A percentile compares a stretch with the other conserved stretches of the same genome.
phyloP scores from a whole-genome alignment of 2,329 filamentous ascomycete genomes.

The Fusarium nematophilum region DNA sequence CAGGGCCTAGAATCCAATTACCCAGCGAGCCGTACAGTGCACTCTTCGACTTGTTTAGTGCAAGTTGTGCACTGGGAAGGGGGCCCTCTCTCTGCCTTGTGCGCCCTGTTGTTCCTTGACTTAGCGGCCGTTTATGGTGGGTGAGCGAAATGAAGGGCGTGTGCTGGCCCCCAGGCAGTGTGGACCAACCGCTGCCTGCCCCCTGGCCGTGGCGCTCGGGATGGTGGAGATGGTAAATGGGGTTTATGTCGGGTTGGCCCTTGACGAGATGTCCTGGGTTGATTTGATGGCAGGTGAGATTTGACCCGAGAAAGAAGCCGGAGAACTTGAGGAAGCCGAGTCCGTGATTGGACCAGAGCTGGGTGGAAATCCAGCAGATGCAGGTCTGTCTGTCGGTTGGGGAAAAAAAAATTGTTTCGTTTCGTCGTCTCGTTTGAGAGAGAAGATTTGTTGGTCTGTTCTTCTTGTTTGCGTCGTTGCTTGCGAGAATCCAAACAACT shows the following conservation, averaged over 20 bases:
- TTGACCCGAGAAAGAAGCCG: constrained; percentile 4
- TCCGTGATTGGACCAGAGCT: constrained; percentile 28
- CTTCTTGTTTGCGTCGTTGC: neutral
- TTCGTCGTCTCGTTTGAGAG: constrained; percentile 23
- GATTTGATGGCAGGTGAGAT: constrained; percentile 16
- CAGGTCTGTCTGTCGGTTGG: neutral
- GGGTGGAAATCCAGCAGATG: neutral
- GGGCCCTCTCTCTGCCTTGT: constrained; percentile 13
- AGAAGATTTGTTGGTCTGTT: neutral
- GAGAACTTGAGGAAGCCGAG: constrained; percentile 17
- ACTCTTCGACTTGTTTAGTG: neutral
- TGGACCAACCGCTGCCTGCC: constrained; percentile 21
- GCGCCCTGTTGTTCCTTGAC: neutral
- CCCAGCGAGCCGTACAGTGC: constrained; percentile 3
- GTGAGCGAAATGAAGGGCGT: constrained; percentile 41
- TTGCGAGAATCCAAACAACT: constrained; percentile 9
- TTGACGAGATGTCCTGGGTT: constrained; percentile 24
- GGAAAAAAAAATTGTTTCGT: constrained; percentile 35
- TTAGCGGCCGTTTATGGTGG: constrained; percentile 17
- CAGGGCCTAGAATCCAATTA: constrained; percentile 12
- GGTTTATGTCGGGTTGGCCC: constrained; percentile 13
- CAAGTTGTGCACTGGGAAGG: neutral
- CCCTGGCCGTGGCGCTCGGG: constrained; percentile 28
- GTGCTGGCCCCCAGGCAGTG: constrained; percentile 18
- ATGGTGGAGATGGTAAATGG: neutral